Evolutionary conservation across 2,329 filamentous ascomycete species (phyloP), one percentile per base, ranked within the genome.

Genomic region (Xylaria sp.): DNA sequence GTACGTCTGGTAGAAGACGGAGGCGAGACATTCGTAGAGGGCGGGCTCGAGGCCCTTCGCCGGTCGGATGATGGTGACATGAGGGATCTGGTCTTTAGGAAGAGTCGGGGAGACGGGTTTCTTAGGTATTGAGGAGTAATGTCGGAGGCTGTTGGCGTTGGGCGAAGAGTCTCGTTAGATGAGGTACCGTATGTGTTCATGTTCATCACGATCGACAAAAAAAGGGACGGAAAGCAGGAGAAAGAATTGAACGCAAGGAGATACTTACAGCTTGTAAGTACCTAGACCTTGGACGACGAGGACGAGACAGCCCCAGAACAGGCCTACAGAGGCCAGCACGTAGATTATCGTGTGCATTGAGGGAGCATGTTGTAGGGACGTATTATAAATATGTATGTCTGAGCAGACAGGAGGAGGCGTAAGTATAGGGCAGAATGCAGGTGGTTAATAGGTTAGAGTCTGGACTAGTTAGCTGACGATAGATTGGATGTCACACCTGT

Each of bases 41-140:
- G 90, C 88, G 3, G 94, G 92, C 79, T 98, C 96, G 64, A 97
- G 85, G 69, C 94, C 96, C 81, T 98, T 98, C 72, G 97, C 91
- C 0, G 96, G 97, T 2, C 96, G 92, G 73, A 99, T 94, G 69
- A 97, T 87, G 36, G 96, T 98, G 75, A 99, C 86, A 81, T 93
- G 90, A 17, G 94, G 95, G 2, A 93, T 84, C 47, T 89, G 81
- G 72, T 86, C 78, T 48, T 81, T 75, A 3, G 81, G 79, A 0
- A 90, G 80, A 0, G 79, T 79, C 1, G 88, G 81, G 2, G 88
- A 88, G 17, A 86, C 77, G 4, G 87, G 82, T 5, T 82, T 79
- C n/a, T 78, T 76, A 1, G 85, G 85, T 2, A 80, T 82, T 1
- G 78, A 80, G 0, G 86, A 87, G 77, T 87, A 88, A 73, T 84